Conservation (phyloP, 2,329 filamentous ascomycete species). For the Pyricularia grisea region DNA sequence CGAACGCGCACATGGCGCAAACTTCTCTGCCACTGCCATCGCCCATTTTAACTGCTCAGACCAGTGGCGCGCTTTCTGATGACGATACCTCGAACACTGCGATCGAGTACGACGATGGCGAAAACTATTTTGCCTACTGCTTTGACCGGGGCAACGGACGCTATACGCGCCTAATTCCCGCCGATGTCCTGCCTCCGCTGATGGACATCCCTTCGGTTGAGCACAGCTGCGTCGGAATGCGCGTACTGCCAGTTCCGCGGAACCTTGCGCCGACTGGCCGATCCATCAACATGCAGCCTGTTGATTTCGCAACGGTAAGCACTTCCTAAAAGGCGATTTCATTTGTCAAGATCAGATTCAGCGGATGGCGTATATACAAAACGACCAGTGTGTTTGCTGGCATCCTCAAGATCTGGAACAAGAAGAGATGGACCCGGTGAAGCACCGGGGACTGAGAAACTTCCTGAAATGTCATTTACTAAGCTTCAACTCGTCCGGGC, state of each 20-base stretch:
- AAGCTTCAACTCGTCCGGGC: background rate
- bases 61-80: background rate
- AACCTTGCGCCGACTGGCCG: background rate
- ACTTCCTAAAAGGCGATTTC: background rate
- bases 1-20: background rate
- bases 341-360: background rate
- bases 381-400: background rate
- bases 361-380: background rate
- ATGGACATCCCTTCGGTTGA: conserved; percentile 33
- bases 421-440: background rate
- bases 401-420: background rate
- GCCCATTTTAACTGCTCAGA: background rate
- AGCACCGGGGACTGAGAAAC: background rate
- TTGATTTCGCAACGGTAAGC: background rate
- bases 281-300: background rate
- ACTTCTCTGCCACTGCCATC: background rate
- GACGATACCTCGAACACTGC: background rate
- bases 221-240: conserved; percentile 29
- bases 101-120: background rate
- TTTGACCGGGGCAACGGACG: conserved; percentile 42
- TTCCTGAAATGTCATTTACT: background rate
- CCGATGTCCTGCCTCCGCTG: conserved; percentile 39
- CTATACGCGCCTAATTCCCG: conserved; percentile 45
- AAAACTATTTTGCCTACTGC: conserved; percentile 29
- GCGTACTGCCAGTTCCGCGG: conserved; percentile 33